Percentiles rank a stretch among this genome's conserved stretches.
These are phyloP conservation scores for Dactylellina leptospora DNA, from an alignment of 2,329 filamentous ascomycete species.

Conservation along the genomic window DNA sequence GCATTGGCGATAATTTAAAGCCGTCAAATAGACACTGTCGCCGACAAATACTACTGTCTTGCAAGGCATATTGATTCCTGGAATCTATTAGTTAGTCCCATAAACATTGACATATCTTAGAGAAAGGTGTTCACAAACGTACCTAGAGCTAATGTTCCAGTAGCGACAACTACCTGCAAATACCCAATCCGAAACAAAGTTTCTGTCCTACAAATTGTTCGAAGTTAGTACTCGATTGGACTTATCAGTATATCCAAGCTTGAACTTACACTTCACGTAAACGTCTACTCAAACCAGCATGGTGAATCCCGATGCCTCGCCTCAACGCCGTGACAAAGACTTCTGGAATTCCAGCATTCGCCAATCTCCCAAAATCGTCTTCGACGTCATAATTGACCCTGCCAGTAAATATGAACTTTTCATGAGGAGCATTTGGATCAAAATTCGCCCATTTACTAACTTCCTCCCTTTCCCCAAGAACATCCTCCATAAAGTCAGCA, in stretches of 20 bases:
- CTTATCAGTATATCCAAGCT: slow-evolving; percentile 13
- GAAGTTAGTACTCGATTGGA: neutral
- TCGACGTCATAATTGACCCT: slow-evolving; percentile 68
- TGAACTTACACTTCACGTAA: slow-evolving; percentile 67
- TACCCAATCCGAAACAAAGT: slow-evolving; percentile 78
- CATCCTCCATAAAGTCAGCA: slow-evolving; percentile 67
- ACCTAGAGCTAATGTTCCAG: slow-evolving; percentile 62
- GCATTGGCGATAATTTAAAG: slow-evolving; percentile 79
- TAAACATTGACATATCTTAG: too few relatives aligned
- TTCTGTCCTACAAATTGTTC: slow-evolving; percentile 66
- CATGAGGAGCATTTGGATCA: slow-evolving; percentile 71
- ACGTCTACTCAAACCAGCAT: slow-evolving; percentile 79
- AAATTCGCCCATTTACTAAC: slow-evolving; percentile 71
- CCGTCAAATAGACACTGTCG: slow-evolving; percentile 76
- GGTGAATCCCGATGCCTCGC: slow-evolving; percentile 78
- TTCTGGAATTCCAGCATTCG: slow-evolving; percentile 64
- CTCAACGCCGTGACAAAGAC: slow-evolving; percentile 70
- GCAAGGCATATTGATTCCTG: slow-evolving; percentile 87
- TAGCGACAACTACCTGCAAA: slow-evolving; percentile 75
- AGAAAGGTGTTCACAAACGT: too few relatives aligned
- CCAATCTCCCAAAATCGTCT: slow-evolving; percentile 65
- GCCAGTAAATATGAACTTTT: slow-evolving; percentile 73
- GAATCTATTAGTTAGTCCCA: too few relatives aligned
- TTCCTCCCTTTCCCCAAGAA: slow-evolving; percentile 60
- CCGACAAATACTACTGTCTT: slow-evolving; percentile 81